Percentiles rank a stretch among this genome's conserved stretches.
phyloP scores from a whole-genome alignment of 2,329 filamentous ascomycete genomes.

The Ophiognomonia clavigignenti-juglandacearum region DNA sequence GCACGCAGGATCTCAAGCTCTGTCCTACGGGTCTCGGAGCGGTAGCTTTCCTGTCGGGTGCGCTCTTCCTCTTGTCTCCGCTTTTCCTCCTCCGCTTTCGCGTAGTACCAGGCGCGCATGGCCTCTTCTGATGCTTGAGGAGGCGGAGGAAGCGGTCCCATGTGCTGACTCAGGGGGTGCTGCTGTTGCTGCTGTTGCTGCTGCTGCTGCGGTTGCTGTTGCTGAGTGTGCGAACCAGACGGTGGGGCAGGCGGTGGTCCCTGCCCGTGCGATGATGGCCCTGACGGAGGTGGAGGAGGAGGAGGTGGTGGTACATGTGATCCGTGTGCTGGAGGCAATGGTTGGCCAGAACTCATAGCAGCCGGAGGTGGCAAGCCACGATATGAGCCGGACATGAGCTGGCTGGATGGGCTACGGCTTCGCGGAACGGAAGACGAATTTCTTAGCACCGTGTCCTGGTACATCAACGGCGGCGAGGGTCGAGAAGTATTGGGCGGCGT shows the following conservation, averaged over 20 bases:
- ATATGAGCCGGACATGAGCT: conserved; percentile 65
- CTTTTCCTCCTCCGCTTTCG: conserved; percentile 69
- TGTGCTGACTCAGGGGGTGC: conserved; percentile 19
- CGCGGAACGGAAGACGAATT: conserved; percentile 33
- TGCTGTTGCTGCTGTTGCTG: conserved; percentile 8
- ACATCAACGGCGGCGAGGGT: conserved; percentile 49
- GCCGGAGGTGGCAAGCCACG: conserved; percentile 65
- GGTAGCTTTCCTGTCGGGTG: conserved; percentile 58
- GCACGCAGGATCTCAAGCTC: conserved; percentile 69
- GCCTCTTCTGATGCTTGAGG: conserved; percentile 63
- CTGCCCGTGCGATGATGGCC: conserved; percentile 24
- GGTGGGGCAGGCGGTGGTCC: conserved; percentile 19
- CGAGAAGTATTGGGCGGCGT: conserved; percentile 52
- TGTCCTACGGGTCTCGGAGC: conserved; percentile 66
- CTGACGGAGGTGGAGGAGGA: conserved; percentile 21
- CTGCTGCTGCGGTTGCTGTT: conserved; percentile 10
- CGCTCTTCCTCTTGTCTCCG: conserved; percentile 71
- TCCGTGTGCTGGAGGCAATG: conserved; percentile 30
- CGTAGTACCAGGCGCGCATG: conserved; percentile 66
- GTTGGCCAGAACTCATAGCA: conserved; percentile 56
- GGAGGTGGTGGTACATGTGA: conserved; percentile 25
- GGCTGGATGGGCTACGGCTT: conserved; percentile 42
- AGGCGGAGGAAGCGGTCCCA: conserved; percentile 57
- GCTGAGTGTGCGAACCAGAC: conserved; percentile 22
- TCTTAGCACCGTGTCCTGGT: conserved; percentile 42